Base-by-base conservation (phyloP, 371 early-diverging fungal species). In the Nematocida ironsii region DNA sequence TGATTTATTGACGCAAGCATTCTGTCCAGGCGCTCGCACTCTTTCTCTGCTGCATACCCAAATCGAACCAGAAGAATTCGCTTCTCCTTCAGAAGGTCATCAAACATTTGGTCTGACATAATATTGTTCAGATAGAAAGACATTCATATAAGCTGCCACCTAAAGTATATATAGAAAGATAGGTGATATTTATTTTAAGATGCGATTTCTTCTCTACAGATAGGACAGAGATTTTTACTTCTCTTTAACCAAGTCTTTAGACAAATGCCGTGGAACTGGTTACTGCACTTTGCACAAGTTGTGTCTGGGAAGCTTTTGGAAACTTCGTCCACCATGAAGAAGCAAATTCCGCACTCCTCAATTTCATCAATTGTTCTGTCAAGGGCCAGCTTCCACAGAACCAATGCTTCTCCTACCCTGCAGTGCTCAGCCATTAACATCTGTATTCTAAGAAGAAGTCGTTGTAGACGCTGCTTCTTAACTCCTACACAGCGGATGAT, bases 261-360 rank as follows among this genome's bases (percentile, higher is more conserved):
- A 70, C 87, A 86, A 27, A 66, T 71, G 0, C 40, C 52, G 66
- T 86, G 87, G 75, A 72, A 86, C 61, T 83, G 83, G 72, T 73
- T 84, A n/a, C 73, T 73, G 75, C 87, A 86, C 18, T 66, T 47
- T 16, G 67, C 9, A 67, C 87, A 86, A n/a, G 58, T 50, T 25
- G 50, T 61, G 6, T 75, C 72, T 23, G 87, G 84, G 44, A 85
- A 84, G n/a, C 57, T 60, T 50, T 72, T 81, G 33, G 74, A 50
- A 57, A 76, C 58, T 11, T 78, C 72, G 52, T 86, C 83, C 56
- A 86, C 39, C 47, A 86, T 74, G 69, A 83, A 82, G 72, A 84
- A 86, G 62, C 87, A 86, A n/a, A 86, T 86, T 11, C 75, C 69
- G 71, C 87, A 86, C 71, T 86, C 85, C 25, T 71, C 60, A 47